These are phyloP conservation scores for grape (Vitis vinifera) DNA, from an alignment of 164 flowering plant genomes.

Conservation along the genomic window DNA sequence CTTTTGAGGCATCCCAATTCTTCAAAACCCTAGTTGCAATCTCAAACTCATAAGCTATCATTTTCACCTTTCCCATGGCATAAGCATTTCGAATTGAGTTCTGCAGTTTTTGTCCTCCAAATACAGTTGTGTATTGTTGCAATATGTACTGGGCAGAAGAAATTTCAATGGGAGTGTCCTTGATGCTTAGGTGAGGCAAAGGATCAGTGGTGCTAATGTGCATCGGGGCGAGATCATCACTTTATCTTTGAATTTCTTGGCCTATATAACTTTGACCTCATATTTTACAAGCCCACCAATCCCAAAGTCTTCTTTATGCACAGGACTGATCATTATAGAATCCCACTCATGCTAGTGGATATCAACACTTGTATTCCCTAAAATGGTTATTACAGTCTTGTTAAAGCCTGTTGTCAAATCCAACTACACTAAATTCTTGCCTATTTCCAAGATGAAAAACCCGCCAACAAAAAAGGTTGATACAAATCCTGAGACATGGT, in stretches of 20 bases:
- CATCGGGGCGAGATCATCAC: slow-evolving; percentile 51
- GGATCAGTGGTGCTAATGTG: slow-evolving; percentile 51
- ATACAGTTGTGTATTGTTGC: slow-evolving; percentile 68
- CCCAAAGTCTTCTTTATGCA: slow-evolving; percentile 45
- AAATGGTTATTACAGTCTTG: slow-evolving; percentile 54
- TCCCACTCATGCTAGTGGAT: slow-evolving; percentile 56
- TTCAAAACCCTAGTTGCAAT: slow-evolving; percentile 48
- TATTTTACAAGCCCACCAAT: slow-evolving; percentile 57
- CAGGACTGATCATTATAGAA: slow-evolving; percentile 34
- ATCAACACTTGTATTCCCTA: slow-evolving; percentile 86
- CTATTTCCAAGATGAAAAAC: slow-evolving; percentile 52
- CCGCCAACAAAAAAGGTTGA: slow-evolving; percentile 79
- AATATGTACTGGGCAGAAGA: slow-evolving; percentile 71
- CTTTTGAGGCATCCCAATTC: slow-evolving; percentile 35
- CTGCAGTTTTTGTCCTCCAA: slow-evolving; percentile 60
- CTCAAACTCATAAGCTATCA: slow-evolving; percentile 59
- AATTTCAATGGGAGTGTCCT: slow-evolving; percentile 69
- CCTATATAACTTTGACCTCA: slow-evolving; percentile 57
- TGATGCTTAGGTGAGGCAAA: slow-evolving; percentile 61
- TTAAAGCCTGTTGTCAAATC: slow-evolving; percentile 54
- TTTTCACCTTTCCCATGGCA: slow-evolving; percentile 64
- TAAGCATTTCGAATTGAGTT: slow-evolving; percentile 54
- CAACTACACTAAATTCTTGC: slow-evolving; percentile 47
- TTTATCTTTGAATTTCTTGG: slow-evolving; percentile 53
- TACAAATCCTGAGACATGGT: slow-evolving; percentile 55